These are phyloP conservation scores for Ogataea dorogensis DNA, from an alignment of 805 yeast species.

Conservation along the genomic window DNA sequence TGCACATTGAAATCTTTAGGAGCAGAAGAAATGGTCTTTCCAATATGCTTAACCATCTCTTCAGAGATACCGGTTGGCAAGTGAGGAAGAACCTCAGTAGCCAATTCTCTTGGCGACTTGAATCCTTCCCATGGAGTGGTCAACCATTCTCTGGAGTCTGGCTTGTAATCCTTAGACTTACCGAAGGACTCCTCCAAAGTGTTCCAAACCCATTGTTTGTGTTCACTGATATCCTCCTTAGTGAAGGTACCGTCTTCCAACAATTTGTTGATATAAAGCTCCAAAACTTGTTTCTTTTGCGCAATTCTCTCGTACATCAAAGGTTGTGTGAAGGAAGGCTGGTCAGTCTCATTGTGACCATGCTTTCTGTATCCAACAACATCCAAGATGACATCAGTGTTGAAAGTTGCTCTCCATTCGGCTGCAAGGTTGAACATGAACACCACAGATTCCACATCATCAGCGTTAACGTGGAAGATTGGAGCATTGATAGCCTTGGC, in stretches of 20 bases:
- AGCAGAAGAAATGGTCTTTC: conserved; percentile 73
- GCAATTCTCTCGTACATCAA: conserved; percentile 92
- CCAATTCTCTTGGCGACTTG: conserved; percentile 95
- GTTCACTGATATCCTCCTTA: conserved; percentile 87
- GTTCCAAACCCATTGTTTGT: conserved; percentile 97
- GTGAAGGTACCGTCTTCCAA: conserved; percentile 87
- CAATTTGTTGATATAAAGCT: conserved; percentile 77
- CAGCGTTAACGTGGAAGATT: conserved; percentile 98
- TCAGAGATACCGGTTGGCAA: conserved; percentile 90
- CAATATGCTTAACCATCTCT: conserved; percentile 69
- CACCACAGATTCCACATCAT: conserved; percentile 91
- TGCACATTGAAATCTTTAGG: conserved; percentile 89
- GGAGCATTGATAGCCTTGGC: conserved; percentile 98
- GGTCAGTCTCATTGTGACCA: conserved; percentile 99
- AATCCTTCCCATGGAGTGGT: conserved; percentile 99
- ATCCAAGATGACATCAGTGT: conserved; percentile 93
- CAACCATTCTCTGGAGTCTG: conserved; percentile 95
- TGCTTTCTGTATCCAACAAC: conserved; percentile 97
- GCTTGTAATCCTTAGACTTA: conserved; percentile 85
- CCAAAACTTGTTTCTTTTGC: conserved; percentile 84
- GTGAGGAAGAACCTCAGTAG: conserved; percentile 93
- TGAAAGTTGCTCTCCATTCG: conserved; percentile 96
- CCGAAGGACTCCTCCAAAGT: conserved; percentile 85
- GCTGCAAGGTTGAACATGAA: conserved; percentile 95
- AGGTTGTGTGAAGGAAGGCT: conserved; percentile 98